These are phyloP conservation scores for Pseudocercospora fuligena DNA, from an alignment of 2,329 filamentous ascomycete species.

Conservation along the genomic window DNA sequence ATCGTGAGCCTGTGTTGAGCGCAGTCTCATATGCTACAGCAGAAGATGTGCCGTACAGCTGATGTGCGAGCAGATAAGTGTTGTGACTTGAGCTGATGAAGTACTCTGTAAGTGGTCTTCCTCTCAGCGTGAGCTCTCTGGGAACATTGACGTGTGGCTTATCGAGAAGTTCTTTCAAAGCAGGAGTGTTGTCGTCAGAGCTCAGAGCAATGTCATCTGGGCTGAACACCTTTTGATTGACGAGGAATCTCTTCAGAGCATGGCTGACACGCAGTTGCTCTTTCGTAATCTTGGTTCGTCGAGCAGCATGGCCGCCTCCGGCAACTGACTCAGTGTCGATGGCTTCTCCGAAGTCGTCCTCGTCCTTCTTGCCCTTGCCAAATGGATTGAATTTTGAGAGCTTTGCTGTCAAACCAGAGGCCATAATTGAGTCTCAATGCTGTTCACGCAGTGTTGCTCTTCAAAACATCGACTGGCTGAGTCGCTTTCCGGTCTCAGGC, in stretches of 20 bases:
- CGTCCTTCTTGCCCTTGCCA: constrained; percentile 43
- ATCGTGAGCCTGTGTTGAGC: constrained; percentile 66
- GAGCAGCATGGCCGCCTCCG: constrained; percentile 64
- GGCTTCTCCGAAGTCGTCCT: constrained; percentile 60
- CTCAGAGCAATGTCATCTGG: constrained; percentile 56
- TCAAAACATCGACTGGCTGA: not conserved
- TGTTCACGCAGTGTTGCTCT: not conserved
- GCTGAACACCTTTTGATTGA: constrained; percentile 57
- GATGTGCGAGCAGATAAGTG: constrained; percentile 72
- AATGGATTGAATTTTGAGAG: constrained; percentile 50
- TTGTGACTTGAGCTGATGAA: constrained; percentile 76
- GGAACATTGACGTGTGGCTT: constrained; percentile 65
- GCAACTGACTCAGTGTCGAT: constrained; percentile 58
- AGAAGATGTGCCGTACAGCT: constrained; percentile 68
- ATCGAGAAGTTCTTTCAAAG: constrained; percentile 59
- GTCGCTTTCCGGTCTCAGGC: not conserved
- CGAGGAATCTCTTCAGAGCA: constrained; percentile 61
- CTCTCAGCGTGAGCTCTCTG: constrained; percentile 59
- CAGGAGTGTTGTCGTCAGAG: constrained; percentile 49
- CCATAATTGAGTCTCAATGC: constrained; percentile 2
- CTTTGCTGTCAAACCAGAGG: constrained; percentile 32
- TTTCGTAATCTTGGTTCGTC: constrained; percentile 54
- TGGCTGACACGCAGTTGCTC: constrained; percentile 64
- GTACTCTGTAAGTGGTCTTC: constrained; percentile 68
- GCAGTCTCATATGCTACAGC: constrained; percentile 68